Evolutionary conservation across 345 rosid species (phyloP), one percentile per base, ranked within the genome.

Genomic region (Raphanus raphanistrum): DNA sequence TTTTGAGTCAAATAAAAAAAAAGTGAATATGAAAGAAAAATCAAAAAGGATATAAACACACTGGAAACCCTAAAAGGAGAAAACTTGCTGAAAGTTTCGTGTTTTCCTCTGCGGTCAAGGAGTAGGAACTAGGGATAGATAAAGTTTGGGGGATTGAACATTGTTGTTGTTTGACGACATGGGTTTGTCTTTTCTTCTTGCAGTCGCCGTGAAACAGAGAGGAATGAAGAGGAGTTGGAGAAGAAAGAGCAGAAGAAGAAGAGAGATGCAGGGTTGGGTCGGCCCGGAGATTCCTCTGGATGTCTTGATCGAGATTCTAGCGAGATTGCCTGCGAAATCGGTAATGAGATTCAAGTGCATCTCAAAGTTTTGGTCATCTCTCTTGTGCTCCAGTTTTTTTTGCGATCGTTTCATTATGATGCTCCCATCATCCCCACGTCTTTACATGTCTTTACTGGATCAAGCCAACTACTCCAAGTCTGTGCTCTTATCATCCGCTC

Each of bases 291-390:
- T 36, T 36, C 15, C 50, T 64, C 1, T 3, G 8, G 68, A 64
- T 4, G n/a, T 64, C 27, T 27, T 45, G 35, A 67, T 45, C 1
- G 71, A 67, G 59, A 67, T 67, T 48, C 59, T 67, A 10, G 6
- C 25, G 12, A 67, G 71, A 68, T n/a, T 48, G 17, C 71, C 60
- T 28, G 26, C 41, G 8, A 68, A 48, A 6, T 68, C 71, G 0
- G 13, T 48, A 25, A 48, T 48, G 4, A 68, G 59, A 13, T 48
- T 68, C 38, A 68, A 68, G n/a, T 48, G 60, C 26, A 4, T 38
- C 45, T 38, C 45, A 48, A 68, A 48, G 60, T 15, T 13, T 13
- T 68, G 41, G 71, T 66, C 71, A 48, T 48, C 38, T 68, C 71
- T 68, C 54, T 65, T 65, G 0, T 2, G 2, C 5, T 48, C 71